Conservation (phyloP, 345 rosid species). For the Hibiscus tridactylites region DNA sequence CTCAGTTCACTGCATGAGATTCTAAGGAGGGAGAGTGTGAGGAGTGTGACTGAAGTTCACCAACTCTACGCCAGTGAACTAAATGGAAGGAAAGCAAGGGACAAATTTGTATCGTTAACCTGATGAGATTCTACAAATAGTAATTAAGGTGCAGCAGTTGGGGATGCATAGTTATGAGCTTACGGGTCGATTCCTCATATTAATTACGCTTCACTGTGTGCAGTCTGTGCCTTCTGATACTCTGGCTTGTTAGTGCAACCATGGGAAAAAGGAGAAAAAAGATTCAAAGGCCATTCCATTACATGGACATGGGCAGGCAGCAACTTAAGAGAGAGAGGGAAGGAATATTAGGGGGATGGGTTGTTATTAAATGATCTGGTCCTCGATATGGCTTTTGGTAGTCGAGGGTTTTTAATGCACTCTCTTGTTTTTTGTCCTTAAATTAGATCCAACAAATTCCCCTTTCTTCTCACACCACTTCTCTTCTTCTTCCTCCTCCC, state of each 20-base stretch:
- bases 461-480: background rate
- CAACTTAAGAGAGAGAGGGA: constrained; percentile 1
- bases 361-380: constrained; percentile 26
- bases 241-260: too few species aligned
- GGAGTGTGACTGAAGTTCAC: background rate
- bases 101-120: constrained; percentile 8
- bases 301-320: background rate
- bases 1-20: background rate
- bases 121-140: constrained; percentile 23
- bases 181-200: too few species aligned
- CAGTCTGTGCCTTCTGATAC: too few species aligned
- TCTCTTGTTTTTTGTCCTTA: constrained; percentile 7
- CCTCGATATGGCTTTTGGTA: constrained; percentile 22
- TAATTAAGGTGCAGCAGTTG: constrained; percentile 12
- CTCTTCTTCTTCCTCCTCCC: background rate
- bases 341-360: constrained; percentile 16
- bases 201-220: too few species aligned
- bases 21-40: background rate
- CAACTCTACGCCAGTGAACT: background rate
- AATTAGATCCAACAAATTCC: constrained; percentile 5
- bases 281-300: background rate
- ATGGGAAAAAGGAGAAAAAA: background rate
- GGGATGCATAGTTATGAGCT: constrained; percentile 5
- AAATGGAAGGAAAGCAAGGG: constrained; percentile 14
- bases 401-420: constrained; percentile 27